Conservation (phyloP, 371 early-diverging fungal species). For the Mortierella sp. region DNA sequence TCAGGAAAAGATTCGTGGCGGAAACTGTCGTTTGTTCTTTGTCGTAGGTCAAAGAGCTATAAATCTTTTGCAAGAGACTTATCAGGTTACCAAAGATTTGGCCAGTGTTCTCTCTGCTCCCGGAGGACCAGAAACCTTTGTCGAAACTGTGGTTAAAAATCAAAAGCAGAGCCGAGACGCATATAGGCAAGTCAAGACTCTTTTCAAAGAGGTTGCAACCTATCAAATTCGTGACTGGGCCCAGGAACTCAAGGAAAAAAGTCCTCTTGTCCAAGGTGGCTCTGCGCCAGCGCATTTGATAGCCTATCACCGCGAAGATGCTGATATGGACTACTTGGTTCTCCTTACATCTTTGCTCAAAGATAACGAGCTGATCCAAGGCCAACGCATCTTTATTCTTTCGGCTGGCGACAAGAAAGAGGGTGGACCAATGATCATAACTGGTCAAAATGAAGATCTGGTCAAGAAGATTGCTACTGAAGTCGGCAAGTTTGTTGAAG, state of each 20-base stretch:
- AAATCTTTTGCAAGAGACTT: conserved; percentile 59
- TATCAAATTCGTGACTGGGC: conserved; percentile 60
- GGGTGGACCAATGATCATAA: conserved; percentile 69
- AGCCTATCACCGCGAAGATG: conserved; percentile 69
- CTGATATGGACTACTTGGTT: conserved; percentile 69
- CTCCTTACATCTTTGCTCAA: conserved; percentile 55
- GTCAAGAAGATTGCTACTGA: conserved; percentile 63
- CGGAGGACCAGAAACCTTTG: conserved; percentile 67
- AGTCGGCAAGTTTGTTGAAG: conserved; percentile 51
- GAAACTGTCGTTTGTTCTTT: conserved; percentile 77
- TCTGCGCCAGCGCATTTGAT: conserved; percentile 26
- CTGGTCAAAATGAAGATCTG: conserved; percentile 59
- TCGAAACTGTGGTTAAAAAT: conserved; percentile 65
- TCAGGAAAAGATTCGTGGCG: conserved; percentile 78
- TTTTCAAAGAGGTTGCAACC: conserved; percentile 64
- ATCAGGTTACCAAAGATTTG: conserved; percentile 64
- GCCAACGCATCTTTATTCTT: conserved; percentile 56
- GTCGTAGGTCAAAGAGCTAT: conserved; percentile 75
- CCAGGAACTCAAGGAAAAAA: conserved; percentile 50
- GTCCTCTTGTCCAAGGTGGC: conserved; percentile 9
- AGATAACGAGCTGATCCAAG: conserved; percentile 56
- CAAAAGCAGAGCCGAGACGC: conserved; percentile 60
- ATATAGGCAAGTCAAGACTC: conserved; percentile 60
- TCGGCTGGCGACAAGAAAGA: conserved; percentile 64
- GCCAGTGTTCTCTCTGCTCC: conserved; percentile 67